Evolutionary conservation across 2,329 filamentous ascomycete species (phyloP).

Genomic region (Coniochaeta hoffmannii): DNA sequence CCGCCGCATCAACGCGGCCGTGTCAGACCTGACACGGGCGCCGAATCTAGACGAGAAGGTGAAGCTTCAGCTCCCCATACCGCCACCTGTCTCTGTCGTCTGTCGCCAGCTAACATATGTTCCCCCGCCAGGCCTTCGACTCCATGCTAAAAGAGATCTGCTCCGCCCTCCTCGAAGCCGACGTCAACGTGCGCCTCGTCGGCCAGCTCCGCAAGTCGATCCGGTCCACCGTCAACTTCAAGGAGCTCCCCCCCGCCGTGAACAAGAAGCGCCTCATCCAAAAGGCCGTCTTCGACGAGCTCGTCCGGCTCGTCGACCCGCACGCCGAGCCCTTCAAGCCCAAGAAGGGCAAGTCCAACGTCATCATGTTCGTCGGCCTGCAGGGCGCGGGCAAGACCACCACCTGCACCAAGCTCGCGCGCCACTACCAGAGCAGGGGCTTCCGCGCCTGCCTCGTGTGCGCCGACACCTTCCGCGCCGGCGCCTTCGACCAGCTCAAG

Average conservation of each 20-base stretch:
- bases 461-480: slow-evolving; percentile 96
- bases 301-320: slow-evolving; percentile 91
- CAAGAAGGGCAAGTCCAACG: slow-evolving; percentile 90
- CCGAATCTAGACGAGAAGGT: slow-evolving; percentile 96
- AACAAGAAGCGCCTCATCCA: slow-evolving; percentile 99
- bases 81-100: slow-evolving; percentile 1
- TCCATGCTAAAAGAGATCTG: slow-evolving; percentile 98
- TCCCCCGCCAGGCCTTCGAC: slow-evolving; percentile 69
- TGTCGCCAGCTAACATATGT: slow-evolving; percentile 24
- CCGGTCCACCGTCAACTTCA: slow-evolving; percentile 85
- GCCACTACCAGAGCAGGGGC: slow-evolving; percentile 88
- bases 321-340: slow-evolving; percentile 94
- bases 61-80: slow-evolving; percentile 13
- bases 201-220: slow-evolving; percentile 89
- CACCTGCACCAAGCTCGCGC: slow-evolving; percentile 91
- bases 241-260: slow-evolving; percentile 79
- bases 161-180: slow-evolving; percentile 88
- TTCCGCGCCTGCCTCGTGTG: slow-evolving; percentile 93
- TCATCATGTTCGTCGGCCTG: slow-evolving; percentile 99
- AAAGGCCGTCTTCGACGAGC: slow-evolving; percentile 94
- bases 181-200: slow-evolving; percentile 94
- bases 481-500: slow-evolving; percentile 96
- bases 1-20: slow-evolving; percentile 94
- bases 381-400: slow-evolving; percentile 98
- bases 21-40: slow-evolving; percentile 86